Evolutionary conservation across 2,329 filamentous ascomycete genomes (phyloP).

Genomic region (Scopulariopsis brevicaulis): DNA sequence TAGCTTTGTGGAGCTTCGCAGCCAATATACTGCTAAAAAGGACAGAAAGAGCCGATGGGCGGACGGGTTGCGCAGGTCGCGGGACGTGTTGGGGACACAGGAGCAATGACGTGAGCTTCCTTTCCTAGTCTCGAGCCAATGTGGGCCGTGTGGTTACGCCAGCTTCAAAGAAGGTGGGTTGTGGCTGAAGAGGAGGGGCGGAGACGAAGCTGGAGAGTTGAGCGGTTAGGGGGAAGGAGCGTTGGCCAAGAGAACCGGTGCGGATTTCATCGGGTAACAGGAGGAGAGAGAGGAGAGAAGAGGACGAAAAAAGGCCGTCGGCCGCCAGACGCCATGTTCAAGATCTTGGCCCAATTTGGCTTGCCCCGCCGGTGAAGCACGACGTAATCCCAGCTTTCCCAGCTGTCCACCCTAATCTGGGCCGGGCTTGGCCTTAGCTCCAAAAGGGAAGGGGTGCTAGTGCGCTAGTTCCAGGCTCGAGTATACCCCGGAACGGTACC

Average conservation of each 20-base stretch:
- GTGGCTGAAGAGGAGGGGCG: conserved; percentile 6
- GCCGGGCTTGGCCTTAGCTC: background rate
- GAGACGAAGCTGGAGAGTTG: conserved; percentile 8
- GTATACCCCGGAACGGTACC: background rate
- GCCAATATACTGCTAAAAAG: background rate
- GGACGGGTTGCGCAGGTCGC: background rate
- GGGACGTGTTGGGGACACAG: background rate
- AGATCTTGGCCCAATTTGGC: conserved; percentile 2
- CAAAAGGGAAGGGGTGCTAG: background rate
- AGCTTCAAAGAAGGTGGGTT: background rate
- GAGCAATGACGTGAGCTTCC: background rate
- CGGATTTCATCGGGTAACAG: background rate
- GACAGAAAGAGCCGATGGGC: background rate
- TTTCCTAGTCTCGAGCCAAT: background rate
- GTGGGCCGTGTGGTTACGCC: background rate
- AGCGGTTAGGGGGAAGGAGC: conserved; percentile 6
- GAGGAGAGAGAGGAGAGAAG: background rate
- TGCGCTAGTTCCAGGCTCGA: background rate
- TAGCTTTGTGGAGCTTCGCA: background rate
- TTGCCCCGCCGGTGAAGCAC: conserved; percentile 7
- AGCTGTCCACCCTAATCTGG: background rate
- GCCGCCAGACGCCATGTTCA: background rate
- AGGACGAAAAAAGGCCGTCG: background rate
- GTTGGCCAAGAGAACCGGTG: conserved; percentile 8
- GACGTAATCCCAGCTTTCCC: conserved; percentile 6